Conservation (phyloP, 2,329 filamentous ascomycete genomes). For the Cercospora berteroae region DNA sequence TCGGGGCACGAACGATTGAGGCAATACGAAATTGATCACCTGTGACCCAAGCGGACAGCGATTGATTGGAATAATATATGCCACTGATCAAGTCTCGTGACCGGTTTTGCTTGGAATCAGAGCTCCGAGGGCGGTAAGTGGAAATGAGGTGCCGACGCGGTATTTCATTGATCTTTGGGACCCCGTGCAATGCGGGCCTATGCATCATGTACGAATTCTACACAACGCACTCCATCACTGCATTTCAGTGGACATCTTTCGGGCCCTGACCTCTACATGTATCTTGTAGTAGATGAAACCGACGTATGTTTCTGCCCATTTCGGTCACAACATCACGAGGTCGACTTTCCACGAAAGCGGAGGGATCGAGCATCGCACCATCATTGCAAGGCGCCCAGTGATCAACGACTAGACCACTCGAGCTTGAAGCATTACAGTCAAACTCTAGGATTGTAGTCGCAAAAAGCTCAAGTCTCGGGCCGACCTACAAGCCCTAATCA, state of each 20-base stretch:
- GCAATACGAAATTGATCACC: background rate
- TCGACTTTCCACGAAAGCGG: background rate
- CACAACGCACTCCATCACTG: background rate
- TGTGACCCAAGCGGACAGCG: background rate
- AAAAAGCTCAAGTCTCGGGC: background rate
- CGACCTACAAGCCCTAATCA: background rate
- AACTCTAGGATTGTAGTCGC: background rate
- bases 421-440: background rate
- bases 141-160: background rate
- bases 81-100: background rate
- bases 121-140: background rate
- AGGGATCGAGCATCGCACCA: background rate
- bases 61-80: background rate
- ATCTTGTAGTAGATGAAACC: background rate
- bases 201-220: background rate
- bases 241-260: background rate
- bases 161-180: background rate
- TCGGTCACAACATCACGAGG: background rate
- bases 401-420: background rate
- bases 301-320: background rate
- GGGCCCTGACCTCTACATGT: background rate
- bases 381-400: background rate
- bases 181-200: background rate
- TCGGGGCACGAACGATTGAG: background rate
- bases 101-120: background rate